Conservation (phyloP, 2,329 filamentous ascomycete genomes). For the Fusarium clavum region DNA sequence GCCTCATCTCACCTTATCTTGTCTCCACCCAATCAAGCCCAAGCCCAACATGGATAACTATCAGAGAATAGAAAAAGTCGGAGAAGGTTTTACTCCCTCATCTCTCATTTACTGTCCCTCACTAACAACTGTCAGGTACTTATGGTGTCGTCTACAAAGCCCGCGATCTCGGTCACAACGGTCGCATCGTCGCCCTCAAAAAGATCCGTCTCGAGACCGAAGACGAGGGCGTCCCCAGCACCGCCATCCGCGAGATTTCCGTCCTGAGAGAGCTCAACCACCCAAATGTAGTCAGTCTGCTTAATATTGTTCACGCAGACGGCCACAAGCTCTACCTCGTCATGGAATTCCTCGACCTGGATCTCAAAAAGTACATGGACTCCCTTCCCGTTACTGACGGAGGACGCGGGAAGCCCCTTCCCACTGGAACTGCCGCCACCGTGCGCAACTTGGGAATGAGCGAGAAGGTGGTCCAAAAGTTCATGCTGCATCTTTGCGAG, state of each 20-base stretch:
- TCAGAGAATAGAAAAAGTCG: conserved; percentile 96
- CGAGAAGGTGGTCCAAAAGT: conserved; percentile 87
- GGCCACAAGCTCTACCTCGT: conserved; percentile 96
- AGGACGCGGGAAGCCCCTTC: conserved; percentile 85
- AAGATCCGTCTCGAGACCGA: conserved; percentile 96
- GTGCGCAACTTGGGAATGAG: conserved; percentile 75
- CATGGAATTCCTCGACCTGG: conserved; percentile 89
- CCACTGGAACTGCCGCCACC: conserved; percentile 72
- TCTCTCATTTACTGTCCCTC: background rate
- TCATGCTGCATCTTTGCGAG: conserved; percentile 88
- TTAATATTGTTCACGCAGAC: conserved; percentile 95
- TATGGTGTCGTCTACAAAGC: conserved; percentile 98
- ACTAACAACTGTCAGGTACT: conserved; percentile 70
- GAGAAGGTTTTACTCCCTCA: conserved; percentile 73
- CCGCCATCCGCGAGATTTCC: conserved; percentile 93
- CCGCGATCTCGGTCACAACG: conserved; percentile 81
- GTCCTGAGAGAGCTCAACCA: conserved; percentile 95
- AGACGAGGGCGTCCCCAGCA: conserved; percentile 92
- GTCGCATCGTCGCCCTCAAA: conserved; percentile 91
- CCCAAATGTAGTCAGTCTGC: conserved; percentile 85
- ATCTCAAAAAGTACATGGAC: conserved; percentile 98
- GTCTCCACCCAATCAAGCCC: conserved; percentile 15
- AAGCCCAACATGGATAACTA: conserved; percentile 83
- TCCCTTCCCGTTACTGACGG: conserved; percentile 85
- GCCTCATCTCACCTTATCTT: background rate